Conservation (phyloP, 2,329 filamentous ascomycete genomes). For the Beauveria varroae region DNA sequence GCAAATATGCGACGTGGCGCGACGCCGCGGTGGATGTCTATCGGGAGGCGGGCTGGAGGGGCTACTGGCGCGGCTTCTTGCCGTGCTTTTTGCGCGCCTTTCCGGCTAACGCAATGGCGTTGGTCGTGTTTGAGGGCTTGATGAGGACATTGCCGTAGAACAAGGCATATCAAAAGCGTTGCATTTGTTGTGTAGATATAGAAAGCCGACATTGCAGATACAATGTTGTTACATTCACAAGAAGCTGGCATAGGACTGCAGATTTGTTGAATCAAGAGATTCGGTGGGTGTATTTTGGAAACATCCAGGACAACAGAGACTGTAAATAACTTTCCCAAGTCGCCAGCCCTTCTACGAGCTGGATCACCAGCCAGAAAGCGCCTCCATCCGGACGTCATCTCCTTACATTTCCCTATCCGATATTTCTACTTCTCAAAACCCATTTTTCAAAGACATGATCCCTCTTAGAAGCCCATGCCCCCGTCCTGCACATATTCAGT, state of each 20-base stretch:
- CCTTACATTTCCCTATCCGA: not conserved
- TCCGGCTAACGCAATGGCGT: conserved; percentile 88
- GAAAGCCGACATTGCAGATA: not conserved
- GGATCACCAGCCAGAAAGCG: not conserved
- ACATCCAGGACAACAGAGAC: not conserved
- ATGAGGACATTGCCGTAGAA: conserved; percentile 58
- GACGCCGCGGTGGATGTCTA: conserved; percentile 74
- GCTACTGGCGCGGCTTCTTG: conserved; percentile 89
- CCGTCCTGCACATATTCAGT: conserved; percentile 2
- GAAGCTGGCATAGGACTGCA: not conserved
- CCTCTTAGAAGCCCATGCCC: not conserved
- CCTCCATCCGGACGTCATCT: conserved; percentile 3
- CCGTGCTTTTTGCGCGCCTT: conserved; percentile 93
- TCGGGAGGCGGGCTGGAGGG: conserved; percentile 64
- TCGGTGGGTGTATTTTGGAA: conserved; percentile 5
- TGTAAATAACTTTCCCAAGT: not conserved
- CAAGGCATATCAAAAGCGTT: not conserved
- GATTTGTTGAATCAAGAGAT: conserved; percentile 8
- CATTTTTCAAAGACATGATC: not conserved
- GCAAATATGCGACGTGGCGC: conserved; percentile 67
- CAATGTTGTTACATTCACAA: not conserved
- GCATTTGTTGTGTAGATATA: not conserved
- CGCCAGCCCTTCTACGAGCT: conserved; percentile 7
- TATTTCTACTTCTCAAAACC: not conserved
- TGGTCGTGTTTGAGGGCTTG: conserved; percentile 88